Conservation (phyloP, 805 yeast species). For the Kodamaea jinghongensis region DNA sequence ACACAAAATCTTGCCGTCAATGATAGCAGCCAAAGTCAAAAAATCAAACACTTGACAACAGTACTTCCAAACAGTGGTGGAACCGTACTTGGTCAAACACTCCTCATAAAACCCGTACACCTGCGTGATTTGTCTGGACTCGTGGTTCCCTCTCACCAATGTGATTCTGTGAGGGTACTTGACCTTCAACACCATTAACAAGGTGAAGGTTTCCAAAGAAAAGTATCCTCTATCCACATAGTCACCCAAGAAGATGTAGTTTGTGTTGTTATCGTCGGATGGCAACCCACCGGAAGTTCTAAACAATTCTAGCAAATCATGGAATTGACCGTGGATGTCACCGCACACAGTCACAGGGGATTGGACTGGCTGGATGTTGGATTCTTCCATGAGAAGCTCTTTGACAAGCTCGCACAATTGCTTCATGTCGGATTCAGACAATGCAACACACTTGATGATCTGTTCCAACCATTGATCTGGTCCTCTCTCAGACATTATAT, state of each 20-base stretch:
- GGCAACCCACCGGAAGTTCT: conserved; percentile 93
- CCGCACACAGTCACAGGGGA: conserved; percentile 96
- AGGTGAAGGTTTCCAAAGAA: conserved; percentile 88
- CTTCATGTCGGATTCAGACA: conserved; percentile 93
- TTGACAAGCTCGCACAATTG: conserved; percentile 93
- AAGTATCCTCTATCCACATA: conserved; percentile 98
- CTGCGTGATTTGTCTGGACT: conserved; percentile 95
- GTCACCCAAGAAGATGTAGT: conserved; percentile 86
- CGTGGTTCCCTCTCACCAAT: conserved; percentile 96
- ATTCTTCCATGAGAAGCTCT: conserved; percentile 92
- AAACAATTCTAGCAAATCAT: conserved; percentile 86
- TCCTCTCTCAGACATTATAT: conserved; percentile 63
- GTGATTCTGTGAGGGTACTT: conserved; percentile 84
- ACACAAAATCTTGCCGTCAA: conserved; percentile 91
- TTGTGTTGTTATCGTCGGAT: conserved; percentile 58
- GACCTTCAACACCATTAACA: conserved; percentile 90
- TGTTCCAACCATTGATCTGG: conserved; percentile 97
- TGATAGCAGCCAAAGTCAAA: conserved; percentile 89
- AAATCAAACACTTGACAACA: conserved; percentile 96
- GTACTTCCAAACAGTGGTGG: conserved; percentile 93
- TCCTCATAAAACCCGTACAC: conserved; percentile 98
- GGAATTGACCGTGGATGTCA: conserved; percentile 98
- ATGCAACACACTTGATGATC: conserved; percentile 82
- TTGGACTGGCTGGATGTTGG: conserved; percentile 90
- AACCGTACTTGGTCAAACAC: conserved; percentile 88